Conservation (phyloP, 768 basidiomycete genomes). For the Wakefieldia striispora region DNA sequence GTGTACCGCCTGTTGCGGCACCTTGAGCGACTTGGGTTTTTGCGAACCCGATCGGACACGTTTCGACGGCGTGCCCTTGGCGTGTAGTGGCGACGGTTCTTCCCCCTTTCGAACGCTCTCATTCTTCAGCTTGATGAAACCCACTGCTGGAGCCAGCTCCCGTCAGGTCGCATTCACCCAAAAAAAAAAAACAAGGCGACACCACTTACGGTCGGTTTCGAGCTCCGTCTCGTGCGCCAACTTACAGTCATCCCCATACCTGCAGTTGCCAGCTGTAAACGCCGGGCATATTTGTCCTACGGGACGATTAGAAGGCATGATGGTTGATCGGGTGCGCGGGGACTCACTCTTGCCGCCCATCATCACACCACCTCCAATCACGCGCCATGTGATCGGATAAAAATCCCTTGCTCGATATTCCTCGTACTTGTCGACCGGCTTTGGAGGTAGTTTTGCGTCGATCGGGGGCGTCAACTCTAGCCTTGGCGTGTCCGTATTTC, state of each 20-base stretch:
- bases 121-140: conserved; percentile 13
- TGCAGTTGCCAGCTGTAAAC: conserved; percentile 24
- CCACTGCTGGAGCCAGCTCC: conserved; percentile 6
- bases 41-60: conserved; percentile 6
- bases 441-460: conserved; percentile 21
- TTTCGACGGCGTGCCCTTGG: conserved; percentile 5
- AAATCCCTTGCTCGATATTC: conserved; percentile 45
- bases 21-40: conserved; percentile 7
- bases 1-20: background rate
- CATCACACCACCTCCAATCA: conserved; percentile 76
- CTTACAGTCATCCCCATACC: conserved; percentile 27
- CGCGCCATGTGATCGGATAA: conserved; percentile 71
- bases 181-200: background rate
- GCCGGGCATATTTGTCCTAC: conserved; percentile 27
- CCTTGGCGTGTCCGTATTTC: background rate
- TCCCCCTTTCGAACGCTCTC: background rate
- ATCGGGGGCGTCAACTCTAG: conserved; percentile 5
- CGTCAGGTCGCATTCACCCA: background rate
- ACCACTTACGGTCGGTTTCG: conserved; percentile 21
- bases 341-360: conserved; percentile 45
- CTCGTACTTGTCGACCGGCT: conserved; percentile 31
- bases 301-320: background rate
- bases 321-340: background rate
- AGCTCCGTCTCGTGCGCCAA: conserved; percentile 30
- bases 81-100: background rate